A percentile compares a stretch with the other conserved stretches of the same genome.
phyloP scores from a whole-genome alignment of 306 rosid species.

The Dalbergia oliveri region DNA sequence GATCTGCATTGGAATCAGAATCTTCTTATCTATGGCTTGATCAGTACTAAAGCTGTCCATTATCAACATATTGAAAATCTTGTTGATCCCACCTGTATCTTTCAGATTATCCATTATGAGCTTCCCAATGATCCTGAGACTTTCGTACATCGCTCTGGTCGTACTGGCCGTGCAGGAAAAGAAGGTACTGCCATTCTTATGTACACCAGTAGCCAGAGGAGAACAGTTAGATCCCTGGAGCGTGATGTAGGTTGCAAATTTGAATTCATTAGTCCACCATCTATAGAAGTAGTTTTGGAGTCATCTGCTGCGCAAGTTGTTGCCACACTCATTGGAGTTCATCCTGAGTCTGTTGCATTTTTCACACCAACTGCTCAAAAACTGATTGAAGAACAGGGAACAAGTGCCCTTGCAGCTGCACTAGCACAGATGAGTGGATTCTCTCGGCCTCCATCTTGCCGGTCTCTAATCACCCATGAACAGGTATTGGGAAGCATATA shows the following conservation, averaged over 20 bases:
- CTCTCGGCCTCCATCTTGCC: conserved; percentile 89
- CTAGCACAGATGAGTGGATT: conserved; percentile 97
- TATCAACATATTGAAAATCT: conserved; percentile 40
- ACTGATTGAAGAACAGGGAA: conserved; percentile 84
- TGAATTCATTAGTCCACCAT: conserved; percentile 84
- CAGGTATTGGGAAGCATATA: conserved; percentile 63
- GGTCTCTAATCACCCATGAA: conserved; percentile 87
- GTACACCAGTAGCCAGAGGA: conserved; percentile 93
- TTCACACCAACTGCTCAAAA: conserved; percentile 91
- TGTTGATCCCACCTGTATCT: conserved; percentile 24
- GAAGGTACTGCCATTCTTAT: conserved; percentile 83
- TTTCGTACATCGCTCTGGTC: conserved; percentile 98
- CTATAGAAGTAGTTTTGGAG: conserved; percentile 75
- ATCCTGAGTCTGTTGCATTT: conserved; percentile 83
- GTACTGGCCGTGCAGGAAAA: conserved; percentile 99
- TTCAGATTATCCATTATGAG: conserved; percentile 93
- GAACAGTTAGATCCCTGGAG: conserved; percentile 96
- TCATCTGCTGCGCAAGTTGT: conserved; percentile 93
- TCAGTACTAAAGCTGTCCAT: conserved; percentile 32
- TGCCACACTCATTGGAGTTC: conserved; percentile 82
- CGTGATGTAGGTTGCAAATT: conserved; percentile 95
- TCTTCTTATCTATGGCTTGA: conserved; percentile 36
- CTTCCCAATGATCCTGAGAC: conserved; percentile 99
- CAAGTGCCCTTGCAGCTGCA: conserved; percentile 93
- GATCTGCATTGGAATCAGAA: conserved; percentile 22